Evolutionary conservation across 139 green algal genomes (phyloP).

Genomic region (Chlorella sp.): DNA sequence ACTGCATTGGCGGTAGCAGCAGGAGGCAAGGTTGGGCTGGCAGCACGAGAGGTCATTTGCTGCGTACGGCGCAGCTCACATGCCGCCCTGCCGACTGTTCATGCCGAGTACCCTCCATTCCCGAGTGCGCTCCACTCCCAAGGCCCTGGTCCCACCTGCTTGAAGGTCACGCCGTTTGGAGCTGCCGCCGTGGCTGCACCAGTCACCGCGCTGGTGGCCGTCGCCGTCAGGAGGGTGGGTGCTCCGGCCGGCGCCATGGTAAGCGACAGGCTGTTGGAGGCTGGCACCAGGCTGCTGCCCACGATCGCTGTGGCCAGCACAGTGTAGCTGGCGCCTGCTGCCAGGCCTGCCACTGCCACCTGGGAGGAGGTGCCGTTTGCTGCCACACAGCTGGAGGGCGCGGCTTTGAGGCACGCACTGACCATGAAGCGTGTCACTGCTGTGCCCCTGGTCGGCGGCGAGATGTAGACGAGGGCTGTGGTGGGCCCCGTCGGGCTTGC

Average conservation of each 20-base stretch:
- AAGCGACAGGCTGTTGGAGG: slow-evolving; percentile 2
- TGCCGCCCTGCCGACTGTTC: background rate
- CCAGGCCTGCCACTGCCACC: background rate
- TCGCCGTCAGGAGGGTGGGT: background rate
- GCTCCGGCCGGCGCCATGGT: background rate
- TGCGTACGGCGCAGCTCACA: background rate
- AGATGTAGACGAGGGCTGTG: background rate
- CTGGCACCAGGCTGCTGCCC: background rate
- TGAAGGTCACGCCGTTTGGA: background rate
- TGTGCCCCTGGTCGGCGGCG: background rate
- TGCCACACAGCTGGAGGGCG: background rate
- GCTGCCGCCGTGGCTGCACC: background rate
- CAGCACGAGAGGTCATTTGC: background rate
- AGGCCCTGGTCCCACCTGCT: background rate
- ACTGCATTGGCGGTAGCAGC: background rate
- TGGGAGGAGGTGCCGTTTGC: background rate
- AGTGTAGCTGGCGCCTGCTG: background rate
- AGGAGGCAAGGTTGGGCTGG: background rate
- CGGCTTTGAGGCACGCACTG: background rate
- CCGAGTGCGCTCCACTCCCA: no score
- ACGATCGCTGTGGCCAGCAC: background rate
- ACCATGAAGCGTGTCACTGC: background rate
- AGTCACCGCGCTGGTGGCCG: background rate
- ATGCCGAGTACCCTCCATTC: no score
- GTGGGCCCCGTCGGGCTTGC: background rate